A percentile compares a stretch with the other conserved stretches of the same genome.
Evolutionary conservation across 768 basidiomycete genomes (phyloP).

Genomic region (Tylopilus subfusipes): DNA sequence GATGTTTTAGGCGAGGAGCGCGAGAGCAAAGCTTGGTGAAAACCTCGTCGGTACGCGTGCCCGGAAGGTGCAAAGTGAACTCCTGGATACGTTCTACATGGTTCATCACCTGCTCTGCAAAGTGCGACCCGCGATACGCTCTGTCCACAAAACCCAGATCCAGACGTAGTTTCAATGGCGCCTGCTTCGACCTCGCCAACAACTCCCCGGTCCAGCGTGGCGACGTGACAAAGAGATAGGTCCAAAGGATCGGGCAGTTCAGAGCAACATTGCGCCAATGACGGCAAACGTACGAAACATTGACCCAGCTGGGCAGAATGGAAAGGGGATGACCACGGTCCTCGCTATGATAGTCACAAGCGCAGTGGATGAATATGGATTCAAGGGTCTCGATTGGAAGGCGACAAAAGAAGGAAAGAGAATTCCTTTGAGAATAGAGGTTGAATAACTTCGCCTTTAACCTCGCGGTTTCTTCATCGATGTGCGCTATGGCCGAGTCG

Average conservation of each 20-base stretch:
- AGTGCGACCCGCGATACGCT: neutral
- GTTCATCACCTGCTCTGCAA: neutral
- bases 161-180: constrained; percentile 17
- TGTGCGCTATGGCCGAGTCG: neutral
- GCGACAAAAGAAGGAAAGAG: neutral
- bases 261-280: constrained; percentile 45
- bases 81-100: neutral
- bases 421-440: neutral
- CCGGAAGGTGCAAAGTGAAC: neutral
- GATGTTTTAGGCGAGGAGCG: neutral
- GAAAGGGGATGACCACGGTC: neutral
- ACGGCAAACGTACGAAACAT: constrained; percentile 12
- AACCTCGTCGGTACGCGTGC: neutral
- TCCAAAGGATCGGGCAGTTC: constrained; percentile 40
- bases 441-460: neutral
- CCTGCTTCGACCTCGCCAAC: constrained; percentile 43
- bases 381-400: neutral
- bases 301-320: constrained; percentile 1
- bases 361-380: neutral
- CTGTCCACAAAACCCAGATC: too few species aligned
- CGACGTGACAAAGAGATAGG: constrained; percentile 27
- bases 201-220: constrained; percentile 39
- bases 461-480: neutral
- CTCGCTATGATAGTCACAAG: neutral
- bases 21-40: neutral